These are phyloP conservation scores for Barbatosphaeria neglecta DNA, from an alignment of 495 filamentous ascomycete species.

Conservation along the genomic window DNA sequence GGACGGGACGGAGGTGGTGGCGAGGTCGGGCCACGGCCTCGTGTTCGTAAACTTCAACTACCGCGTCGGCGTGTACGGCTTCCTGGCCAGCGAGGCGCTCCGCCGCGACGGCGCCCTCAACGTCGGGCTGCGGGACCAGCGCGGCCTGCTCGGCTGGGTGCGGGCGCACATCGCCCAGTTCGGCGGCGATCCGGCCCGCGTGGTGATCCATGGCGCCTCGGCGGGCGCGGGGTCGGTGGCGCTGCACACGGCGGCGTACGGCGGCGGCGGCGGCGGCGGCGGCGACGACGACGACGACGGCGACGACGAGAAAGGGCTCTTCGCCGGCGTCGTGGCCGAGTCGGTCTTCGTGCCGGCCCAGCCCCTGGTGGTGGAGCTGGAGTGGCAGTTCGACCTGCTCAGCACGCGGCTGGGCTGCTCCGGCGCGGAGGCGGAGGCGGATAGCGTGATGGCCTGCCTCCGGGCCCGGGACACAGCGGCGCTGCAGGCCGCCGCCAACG, in stretches of 20 bases:
- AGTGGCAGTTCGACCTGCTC: conserved; percentile 29
- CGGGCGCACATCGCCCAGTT: conserved; percentile 54
- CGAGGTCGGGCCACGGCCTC: conserved; percentile 46
- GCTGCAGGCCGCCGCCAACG: conserved; percentile 41
- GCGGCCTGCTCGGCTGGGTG: conserved; percentile 59
- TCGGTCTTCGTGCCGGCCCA: conserved; percentile 35
- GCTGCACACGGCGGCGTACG: conserved; percentile 54
- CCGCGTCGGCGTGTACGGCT: conserved; percentile 63
- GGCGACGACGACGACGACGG: conserved; percentile 26
- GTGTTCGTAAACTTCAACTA: conserved; percentile 66
- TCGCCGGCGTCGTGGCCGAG: conserved; percentile 28
- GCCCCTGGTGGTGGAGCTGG: conserved; percentile 24
- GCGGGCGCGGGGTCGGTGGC: conserved; percentile 58
- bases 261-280: conserved; percentile 16
- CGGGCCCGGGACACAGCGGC: conserved; percentile 29
- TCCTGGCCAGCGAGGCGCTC: conserved; percentile 53
- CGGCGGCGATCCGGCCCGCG: conserved; percentile 59
- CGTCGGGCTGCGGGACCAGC: conserved; percentile 61
- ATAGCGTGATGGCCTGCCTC: conserved; percentile 40
- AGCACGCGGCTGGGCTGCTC: conserved; percentile 20
- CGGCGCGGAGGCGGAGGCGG: not conserved
- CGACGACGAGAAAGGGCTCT: conserved; percentile 21
- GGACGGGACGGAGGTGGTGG: conserved; percentile 50
- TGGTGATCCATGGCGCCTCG: conserved; percentile 61
- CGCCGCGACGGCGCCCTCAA: conserved; percentile 46